Evolutionary conservation across 2,329 filamentous ascomycete genomes (phyloP).

Genomic region (Xylariaceae sp.): DNA sequence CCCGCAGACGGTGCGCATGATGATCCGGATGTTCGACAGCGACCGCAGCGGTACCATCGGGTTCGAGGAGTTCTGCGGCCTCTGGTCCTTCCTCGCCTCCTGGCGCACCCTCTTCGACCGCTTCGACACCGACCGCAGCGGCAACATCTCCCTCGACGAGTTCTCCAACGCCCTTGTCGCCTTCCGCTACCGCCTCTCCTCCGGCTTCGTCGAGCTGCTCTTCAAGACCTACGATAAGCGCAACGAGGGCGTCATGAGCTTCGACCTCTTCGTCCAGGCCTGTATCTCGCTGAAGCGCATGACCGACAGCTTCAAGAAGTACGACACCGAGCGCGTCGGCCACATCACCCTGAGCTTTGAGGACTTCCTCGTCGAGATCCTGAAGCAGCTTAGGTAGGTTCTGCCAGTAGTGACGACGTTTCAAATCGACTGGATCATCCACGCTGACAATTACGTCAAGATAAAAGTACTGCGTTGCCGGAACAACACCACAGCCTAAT

Average conservation of each 20-base stretch:
- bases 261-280: slow-evolving; percentile 95
- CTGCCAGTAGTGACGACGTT: too few species aligned
- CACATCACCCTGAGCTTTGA: slow-evolving; percentile 83
- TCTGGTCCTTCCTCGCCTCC: slow-evolving; percentile 93
- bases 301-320: slow-evolving; percentile 99
- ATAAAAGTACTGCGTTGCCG: too few species aligned
- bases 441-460: too few species aligned
- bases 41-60: slow-evolving; percentile 85
- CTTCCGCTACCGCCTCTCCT: slow-evolving; percentile 88
- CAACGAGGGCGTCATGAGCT: slow-evolving; percentile 69
- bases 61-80: slow-evolving; percentile 91
- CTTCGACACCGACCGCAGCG: slow-evolving; percentile 83
- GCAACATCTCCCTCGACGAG: slow-evolving; percentile 80
- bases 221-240: slow-evolving; percentile 88
- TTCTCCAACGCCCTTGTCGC: slow-evolving; percentile 87
- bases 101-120: slow-evolving; percentile 95
- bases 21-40: slow-evolving; percentile 99
- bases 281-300: slow-evolving; percentile 96
- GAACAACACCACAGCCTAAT: too few species aligned
- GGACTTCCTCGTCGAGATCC: slow-evolving; percentile 69
- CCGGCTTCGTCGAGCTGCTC: slow-evolving; percentile 76
- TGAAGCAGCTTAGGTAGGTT: slow-evolving; percentile 54
- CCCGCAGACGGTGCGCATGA: slow-evolving; percentile 90
- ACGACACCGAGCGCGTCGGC: slow-evolving; percentile 93
- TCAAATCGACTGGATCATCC: too few species aligned